Base-by-base conservation (phyloP, 345 rosid species). In the Murraya koenigii region DNA sequence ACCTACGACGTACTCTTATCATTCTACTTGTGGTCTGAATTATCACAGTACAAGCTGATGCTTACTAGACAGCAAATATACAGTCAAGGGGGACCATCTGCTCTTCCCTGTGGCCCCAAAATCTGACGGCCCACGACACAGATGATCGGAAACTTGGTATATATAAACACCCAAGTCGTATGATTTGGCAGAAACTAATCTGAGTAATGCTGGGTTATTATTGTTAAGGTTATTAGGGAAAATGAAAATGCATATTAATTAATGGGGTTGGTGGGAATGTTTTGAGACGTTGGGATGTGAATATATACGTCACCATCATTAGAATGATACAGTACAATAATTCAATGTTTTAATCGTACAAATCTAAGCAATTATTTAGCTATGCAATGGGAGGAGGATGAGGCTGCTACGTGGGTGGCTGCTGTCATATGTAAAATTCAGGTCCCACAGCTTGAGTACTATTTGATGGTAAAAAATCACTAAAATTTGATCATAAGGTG, bases 301-400 rank as follows among this genome's bases (percentile, higher is more conserved):
- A 13, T 44, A 3, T 44, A 44, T 3, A 58, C 23, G 28, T 58
- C 61, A 58, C 11, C 1, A 2, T 58, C 26, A 3, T 8, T 58
- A 0, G 13, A 58, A 9, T n/a, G 61, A 23, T 28, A 7, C 3
- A 5, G 61, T 58, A n/a, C 61, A 58, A 58, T 22, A 22, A 22
- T 58, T 17, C 13, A 22, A 8, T 23, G 61, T n/a, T n/a, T n/a
- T 56, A 22, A 8, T n/a, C 26, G 61, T 58, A 22, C 49, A 19
- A 52, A 52, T 52, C 56, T 5, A 17, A 17, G 17, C 19, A 22
- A 52, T 52, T 52, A 17, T 17, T 49, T 52, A 5, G 20, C 1
- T 52, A 15, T 52, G 56, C n/a, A 52, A 15, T 15, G 72, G 56
- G 58, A 69, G 72, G 72, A 69, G 56, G 72, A 44, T 2, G 72